phyloP scores from a whole-genome alignment of 306 rosid species.

The Fragaria ananassa region DNA sequence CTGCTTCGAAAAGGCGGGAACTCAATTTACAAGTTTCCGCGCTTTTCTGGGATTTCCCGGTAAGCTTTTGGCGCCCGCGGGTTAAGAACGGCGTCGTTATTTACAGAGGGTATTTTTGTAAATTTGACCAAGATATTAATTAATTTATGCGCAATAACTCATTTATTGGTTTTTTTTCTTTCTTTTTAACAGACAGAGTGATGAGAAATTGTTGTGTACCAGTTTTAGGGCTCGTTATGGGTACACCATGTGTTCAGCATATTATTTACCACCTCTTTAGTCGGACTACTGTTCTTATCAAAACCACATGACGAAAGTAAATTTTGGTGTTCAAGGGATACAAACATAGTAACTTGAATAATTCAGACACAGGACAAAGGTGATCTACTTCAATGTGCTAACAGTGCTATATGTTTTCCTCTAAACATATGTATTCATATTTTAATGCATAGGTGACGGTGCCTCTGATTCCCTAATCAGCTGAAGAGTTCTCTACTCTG shows the following conservation, averaged over 20 bases:
- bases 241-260: too few species aligned
- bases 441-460: neutral
- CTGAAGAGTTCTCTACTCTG: neutral
- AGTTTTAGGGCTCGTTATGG: too few species aligned
- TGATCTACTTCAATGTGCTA: neutral
- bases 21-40: conserved; percentile 8
- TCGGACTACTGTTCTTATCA: too few species aligned
- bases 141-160: too few species aligned
- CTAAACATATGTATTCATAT: neutral
- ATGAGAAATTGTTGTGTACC: too few species aligned
- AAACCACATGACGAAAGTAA: too few species aligned
- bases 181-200: too few species aligned
- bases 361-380: neutral
- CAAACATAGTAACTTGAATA: neutral
- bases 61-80: conserved; percentile 24
- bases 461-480: neutral
- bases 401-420: neutral
- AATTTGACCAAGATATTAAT: neutral
- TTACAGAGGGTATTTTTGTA: neutral
- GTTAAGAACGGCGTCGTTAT: neutral
- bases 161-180: too few species aligned
- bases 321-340: neutral
- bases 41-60: conserved; percentile 16
- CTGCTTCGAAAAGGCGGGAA: conserved; percentile 37
- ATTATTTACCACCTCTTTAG: too few species aligned